Conservation (phyloP, 495 filamentous ascomycete species). For the Penicilliopsis zonata region DNA sequence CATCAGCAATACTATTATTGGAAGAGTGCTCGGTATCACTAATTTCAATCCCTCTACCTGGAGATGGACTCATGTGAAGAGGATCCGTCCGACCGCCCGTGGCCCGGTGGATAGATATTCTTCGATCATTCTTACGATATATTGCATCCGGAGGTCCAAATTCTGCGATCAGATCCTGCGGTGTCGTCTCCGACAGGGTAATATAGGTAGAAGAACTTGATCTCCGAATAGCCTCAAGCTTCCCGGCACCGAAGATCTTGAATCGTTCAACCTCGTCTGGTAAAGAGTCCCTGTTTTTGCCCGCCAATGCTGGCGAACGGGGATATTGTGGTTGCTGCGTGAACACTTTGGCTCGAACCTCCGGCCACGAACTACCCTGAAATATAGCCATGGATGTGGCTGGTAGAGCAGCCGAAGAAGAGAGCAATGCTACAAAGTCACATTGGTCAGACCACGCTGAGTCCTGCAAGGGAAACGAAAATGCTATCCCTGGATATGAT, state of each 20-base stretch:
- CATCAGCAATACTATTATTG: constrained; percentile 62
- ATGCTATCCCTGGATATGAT: constrained; percentile 88
- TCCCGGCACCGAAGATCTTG: constrained; percentile 59
- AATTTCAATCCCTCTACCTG: constrained; percentile 30
- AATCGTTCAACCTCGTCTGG: constrained; percentile 76
- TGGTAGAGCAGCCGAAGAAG: constrained; percentile 59
- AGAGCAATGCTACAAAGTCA: constrained; percentile 78
- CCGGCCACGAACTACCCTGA: constrained; percentile 77
- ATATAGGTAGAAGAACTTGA: constrained; percentile 51
- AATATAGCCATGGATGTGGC: constrained; percentile 82
- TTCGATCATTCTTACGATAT: constrained; percentile 83
- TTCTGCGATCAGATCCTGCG: constrained; percentile 80
- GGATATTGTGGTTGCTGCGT: constrained; percentile 58
- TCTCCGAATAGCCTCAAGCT: constrained; percentile 60
- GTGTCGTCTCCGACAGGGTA: constrained; percentile 65
- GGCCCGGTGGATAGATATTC: constrained; percentile 71
- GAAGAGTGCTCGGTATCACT: constrained; percentile 76
- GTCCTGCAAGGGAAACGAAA: constrained; percentile 70
- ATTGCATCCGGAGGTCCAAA: constrained; percentile 92
- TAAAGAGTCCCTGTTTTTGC: constrained; percentile 50
- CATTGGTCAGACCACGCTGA: constrained; percentile 69
- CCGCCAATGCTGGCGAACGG: constrained; percentile 39
- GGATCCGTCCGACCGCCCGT: constrained; percentile 25
- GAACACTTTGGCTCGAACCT: constrained; percentile 64
- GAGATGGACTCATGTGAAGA: constrained; percentile 26